Evolutionary conservation across 805 yeast species (phyloP).

Genomic region (Priceomyces melissophilus): DNA sequence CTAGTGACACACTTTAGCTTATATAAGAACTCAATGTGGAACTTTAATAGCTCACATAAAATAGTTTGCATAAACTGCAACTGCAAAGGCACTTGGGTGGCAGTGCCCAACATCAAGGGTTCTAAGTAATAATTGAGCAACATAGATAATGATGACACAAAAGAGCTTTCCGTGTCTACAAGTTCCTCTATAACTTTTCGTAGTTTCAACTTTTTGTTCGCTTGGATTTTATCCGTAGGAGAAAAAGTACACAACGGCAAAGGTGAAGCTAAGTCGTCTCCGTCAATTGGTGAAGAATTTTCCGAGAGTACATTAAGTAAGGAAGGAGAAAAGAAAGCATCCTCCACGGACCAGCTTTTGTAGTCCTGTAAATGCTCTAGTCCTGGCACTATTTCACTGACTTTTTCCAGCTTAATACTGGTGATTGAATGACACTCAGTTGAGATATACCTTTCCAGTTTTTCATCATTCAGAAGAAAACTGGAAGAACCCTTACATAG

Average conservation of each 20-base stretch:
- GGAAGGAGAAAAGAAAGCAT: not conserved
- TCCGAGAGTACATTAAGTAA: not conserved
- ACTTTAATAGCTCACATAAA: constrained; percentile 16
- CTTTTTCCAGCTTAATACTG: too few species aligned
- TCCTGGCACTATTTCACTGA: too few species aligned
- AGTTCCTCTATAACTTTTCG: constrained; percentile 43
- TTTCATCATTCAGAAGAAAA: too few species aligned
- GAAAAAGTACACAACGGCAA: constrained; percentile 17
- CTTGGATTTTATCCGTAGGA: constrained; percentile 8
- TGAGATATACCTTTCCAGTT: too few species aligned
- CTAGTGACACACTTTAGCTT: constrained; percentile 8
- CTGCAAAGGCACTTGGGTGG: constrained; percentile 19
- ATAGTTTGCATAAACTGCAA: constrained; percentile 6
- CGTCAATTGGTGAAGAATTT: constrained; percentile 3
- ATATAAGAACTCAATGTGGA: constrained; percentile 25
- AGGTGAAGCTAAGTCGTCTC: constrained; percentile 16
- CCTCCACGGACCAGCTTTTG: too few species aligned
- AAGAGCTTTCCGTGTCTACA: constrained; percentile 45
- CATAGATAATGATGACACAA: constrained; percentile 42
- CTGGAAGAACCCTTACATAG: too few species aligned
- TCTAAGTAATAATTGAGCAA: constrained; percentile 43
- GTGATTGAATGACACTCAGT: too few species aligned
- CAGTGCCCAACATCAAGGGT: constrained; percentile 26
- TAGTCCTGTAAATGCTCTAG: too few species aligned
- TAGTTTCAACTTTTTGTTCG: constrained; percentile 1